phyloP scores from a whole-genome alignment of 2,329 filamentous ascomycete species.

The Ramichloridium luteum region DNA sequence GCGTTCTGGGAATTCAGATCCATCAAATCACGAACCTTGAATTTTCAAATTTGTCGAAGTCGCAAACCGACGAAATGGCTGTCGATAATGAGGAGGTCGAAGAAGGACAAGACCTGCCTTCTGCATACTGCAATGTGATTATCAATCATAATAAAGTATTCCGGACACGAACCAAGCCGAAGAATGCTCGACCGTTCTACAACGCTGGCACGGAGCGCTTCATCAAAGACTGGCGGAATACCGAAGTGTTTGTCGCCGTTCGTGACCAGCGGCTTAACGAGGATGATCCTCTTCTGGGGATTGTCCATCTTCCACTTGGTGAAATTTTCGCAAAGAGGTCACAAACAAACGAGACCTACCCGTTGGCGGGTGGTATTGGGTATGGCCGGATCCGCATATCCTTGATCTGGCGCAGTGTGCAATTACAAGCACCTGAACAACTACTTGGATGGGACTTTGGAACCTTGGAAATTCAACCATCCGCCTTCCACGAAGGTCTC shows the following conservation, averaged over 20 bases:
- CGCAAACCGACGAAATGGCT: slow-evolving; percentile 34
- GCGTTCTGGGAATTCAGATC: slow-evolving; percentile 57
- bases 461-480: slow-evolving; percentile 51
- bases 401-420: slow-evolving; percentile 59
- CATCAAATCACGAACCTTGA: slow-evolving; percentile 62
- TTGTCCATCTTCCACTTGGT: slow-evolving; percentile 54
- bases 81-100: slow-evolving; percentile 45
- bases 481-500: slow-evolving; percentile 38
- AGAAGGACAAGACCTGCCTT: slow-evolving; percentile 51
- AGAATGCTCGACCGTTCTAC: slow-evolving; percentile 67
- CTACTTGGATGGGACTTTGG: slow-evolving; percentile 60
- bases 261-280: slow-evolving; percentile 57
- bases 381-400: slow-evolving; percentile 57
- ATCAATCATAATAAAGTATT: slow-evolving; percentile 60
- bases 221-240: slow-evolving; percentile 53
- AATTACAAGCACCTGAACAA: slow-evolving; percentile 46
- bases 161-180: slow-evolving; percentile 62
- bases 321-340: slow-evolving; percentile 51
- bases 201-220: slow-evolving; percentile 65
- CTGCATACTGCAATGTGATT: slow-evolving; percentile 60
- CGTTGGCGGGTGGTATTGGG: slow-evolving; percentile 59
- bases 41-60: slow-evolving; percentile 40
- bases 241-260: slow-evolving; percentile 56
- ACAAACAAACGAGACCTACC: slow-evolving; percentile 54
- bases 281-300: slow-evolving; percentile 55